These are phyloP conservation scores for Auxenochlorella protothecoides DNA, from an alignment of 139 green algal species.

Conservation along the genomic window DNA sequence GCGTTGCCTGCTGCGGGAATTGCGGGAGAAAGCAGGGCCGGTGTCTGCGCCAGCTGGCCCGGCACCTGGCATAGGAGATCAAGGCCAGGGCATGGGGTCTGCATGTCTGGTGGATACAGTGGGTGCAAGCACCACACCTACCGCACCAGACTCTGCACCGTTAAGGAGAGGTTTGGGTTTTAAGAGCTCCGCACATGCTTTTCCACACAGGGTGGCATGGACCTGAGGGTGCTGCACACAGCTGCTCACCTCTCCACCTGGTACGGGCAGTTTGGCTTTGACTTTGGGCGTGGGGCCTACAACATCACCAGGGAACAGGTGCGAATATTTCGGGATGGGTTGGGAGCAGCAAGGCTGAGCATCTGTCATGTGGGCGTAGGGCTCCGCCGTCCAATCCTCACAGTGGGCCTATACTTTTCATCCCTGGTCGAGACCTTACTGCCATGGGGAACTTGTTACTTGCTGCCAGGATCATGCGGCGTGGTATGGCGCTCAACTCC, in stretches of 20 bases:
- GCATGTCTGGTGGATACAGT: neutral
- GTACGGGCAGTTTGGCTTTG: constrained; percentile 91
- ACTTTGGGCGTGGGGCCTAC: constrained; percentile 77
- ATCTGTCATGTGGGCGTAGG: too few species aligned
- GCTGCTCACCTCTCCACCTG: constrained; percentile 64
- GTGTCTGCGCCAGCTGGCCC: neutral
- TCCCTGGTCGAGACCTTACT: too few species aligned
- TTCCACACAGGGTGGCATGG: constrained; percentile 52
- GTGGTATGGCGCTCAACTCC: too few species aligned
- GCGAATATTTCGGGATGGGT: neutral
- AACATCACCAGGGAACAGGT: constrained; percentile 42
- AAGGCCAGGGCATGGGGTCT: neutral
- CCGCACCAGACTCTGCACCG: neutral
- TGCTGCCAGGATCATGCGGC: too few species aligned
- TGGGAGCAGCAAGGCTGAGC: too few species aligned
- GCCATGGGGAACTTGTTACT: too few species aligned
- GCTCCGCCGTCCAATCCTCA: too few species aligned
- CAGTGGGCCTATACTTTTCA: too few species aligned
- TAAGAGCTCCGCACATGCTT: too few species aligned
- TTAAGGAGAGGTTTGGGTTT: too few species aligned
- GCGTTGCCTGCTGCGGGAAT: neutral
- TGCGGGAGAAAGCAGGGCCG: neutral
- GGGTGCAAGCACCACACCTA: neutral
- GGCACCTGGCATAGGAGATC: neutral
- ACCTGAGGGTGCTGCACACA: constrained; percentile 79